A percentile compares a stretch with the other conserved stretches of the same genome.
These are phyloP conservation scores for Saccharomyces hybrid DNA, from an alignment of 1,139 yeast genomes.

Conservation along the genomic window DNA sequence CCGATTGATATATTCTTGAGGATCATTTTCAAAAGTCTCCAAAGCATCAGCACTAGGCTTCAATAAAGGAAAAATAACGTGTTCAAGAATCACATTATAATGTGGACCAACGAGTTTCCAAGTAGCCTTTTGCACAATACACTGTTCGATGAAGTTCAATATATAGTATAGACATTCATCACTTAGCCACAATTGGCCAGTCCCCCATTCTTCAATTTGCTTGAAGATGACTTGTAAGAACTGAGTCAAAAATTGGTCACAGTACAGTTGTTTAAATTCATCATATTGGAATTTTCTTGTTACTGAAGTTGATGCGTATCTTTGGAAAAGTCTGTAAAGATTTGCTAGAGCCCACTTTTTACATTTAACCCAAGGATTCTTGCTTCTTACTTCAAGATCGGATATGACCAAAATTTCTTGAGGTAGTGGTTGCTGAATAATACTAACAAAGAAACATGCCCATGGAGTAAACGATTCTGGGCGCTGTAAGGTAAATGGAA, in stretches of 20 bases:
- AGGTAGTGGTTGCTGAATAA: slow-evolving; percentile 59
- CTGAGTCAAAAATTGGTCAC: slow-evolving; percentile 61
- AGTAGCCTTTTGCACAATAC: slow-evolving; percentile 56
- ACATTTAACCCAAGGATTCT: slow-evolving; percentile 60
- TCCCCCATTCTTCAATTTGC: slow-evolving; percentile 70
- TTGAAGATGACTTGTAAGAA: slow-evolving; percentile 55
- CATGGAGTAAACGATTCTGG: slow-evolving; percentile 55
- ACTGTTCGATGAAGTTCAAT: slow-evolving; percentile 62
- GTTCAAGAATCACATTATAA: slow-evolving; percentile 55
- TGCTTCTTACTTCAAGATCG: slow-evolving; percentile 42
- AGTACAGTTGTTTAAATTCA: slow-evolving; percentile 43
- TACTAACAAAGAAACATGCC: slow-evolving; percentile 69
- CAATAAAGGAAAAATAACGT: slow-evolving; percentile 71
- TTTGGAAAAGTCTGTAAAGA: slow-evolving; percentile 60
- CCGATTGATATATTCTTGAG: slow-evolving; percentile 81
- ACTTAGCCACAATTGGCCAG: slow-evolving; percentile 59
- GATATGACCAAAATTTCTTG: slow-evolving; percentile 36
- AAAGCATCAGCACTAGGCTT: slow-evolving; percentile 64
- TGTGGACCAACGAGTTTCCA: slow-evolving; percentile 72
- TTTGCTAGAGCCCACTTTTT: slow-evolving; percentile 91
- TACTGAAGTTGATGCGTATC: slow-evolving; percentile 56
- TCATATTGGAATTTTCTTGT: slow-evolving; percentile 46
- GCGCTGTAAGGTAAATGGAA: slow-evolving; percentile 63
- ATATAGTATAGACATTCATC: slow-evolving; percentile 59
- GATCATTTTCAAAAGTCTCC: slow-evolving; percentile 80